Evolutionary conservation across 768 basidiomycete genomes (phyloP).

Genomic region (Plicaturopsis crispa): DNA sequence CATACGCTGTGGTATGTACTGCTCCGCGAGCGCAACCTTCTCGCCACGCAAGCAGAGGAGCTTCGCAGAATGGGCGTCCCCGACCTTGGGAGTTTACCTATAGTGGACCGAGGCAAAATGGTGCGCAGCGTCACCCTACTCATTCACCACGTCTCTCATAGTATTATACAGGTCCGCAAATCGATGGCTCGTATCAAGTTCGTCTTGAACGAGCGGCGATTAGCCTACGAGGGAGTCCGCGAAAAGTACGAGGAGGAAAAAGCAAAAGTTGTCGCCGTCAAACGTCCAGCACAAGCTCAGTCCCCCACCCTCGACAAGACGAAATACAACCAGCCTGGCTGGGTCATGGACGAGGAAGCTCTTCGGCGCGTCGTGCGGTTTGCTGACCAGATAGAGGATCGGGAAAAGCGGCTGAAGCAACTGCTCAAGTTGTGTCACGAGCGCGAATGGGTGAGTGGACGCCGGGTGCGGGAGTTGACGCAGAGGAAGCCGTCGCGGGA

Average conservation of each 20-base stretch:
- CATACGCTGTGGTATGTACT: constrained; percentile 95
- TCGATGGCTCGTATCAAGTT: constrained; percentile 96
- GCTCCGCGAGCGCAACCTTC: constrained; percentile 80
- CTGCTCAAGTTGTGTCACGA: no score
- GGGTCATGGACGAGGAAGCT: constrained; percentile 3
- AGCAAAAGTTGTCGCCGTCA: neutral
- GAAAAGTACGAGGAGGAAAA: constrained; percentile 8
- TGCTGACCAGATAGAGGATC: neutral
- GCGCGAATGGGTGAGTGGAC: no score
- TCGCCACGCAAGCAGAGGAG: constrained; percentile 84
- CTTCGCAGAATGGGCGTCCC: constrained; percentile 50
- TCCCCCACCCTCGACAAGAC: constrained; percentile 2
- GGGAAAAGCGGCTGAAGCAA: neutral
- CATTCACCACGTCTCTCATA: neutral
- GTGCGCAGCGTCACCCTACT: constrained; percentile 34
- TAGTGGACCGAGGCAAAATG: neutral
- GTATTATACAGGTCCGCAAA: constrained; percentile 35
- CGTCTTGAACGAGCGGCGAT: constrained; percentile 82
- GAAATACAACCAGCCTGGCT: no score
- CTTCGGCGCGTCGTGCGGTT: neutral
- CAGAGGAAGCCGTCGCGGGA: neutral
- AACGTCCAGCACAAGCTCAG: neutral
- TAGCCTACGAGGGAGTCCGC: constrained; percentile 70
- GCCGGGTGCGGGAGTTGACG: constrained; percentile 5
- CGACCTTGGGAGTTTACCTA: constrained; percentile 17